phyloP scores from a whole-genome alignment of 2,329 filamentous ascomycete species.

The Aspergillus pseudonomiae region DNA sequence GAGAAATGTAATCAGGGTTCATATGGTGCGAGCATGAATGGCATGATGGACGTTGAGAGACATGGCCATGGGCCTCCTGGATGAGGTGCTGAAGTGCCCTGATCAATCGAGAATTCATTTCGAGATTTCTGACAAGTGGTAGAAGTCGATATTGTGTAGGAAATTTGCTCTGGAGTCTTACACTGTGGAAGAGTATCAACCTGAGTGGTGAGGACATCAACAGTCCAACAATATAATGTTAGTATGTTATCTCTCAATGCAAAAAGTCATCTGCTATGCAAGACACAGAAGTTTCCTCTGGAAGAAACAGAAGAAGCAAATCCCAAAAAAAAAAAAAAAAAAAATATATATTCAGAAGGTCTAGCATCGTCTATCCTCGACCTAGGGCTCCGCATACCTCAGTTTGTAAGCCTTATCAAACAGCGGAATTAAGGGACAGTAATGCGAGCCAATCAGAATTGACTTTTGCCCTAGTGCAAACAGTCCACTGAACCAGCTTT shows the following conservation, averaged over 20 bases:
- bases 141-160: background rate
- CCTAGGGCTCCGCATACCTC: background rate
- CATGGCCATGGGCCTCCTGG: background rate
- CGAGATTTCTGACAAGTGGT: background rate
- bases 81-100: background rate
- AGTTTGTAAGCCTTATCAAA: background rate
- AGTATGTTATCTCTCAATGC: background rate
- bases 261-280: background rate
- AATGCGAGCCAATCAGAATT: background rate
- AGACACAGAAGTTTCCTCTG: background rate
- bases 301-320: background rate
- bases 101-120: background rate
- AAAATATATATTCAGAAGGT: background rate
- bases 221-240: background rate
- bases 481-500: background rate
- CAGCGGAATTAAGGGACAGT: background rate
- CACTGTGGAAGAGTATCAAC: background rate
- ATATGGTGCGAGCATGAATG: conserved; percentile 1
- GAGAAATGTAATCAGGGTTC: background rate
- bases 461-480: background rate
- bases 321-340: background rate
- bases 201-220: background rate
- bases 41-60: background rate
- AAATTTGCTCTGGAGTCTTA: background rate
- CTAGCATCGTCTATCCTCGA: background rate